phyloP scores from a whole-genome alignment of 192 early-diverging fungal species.

The Cetraspora pellucida region DNA sequence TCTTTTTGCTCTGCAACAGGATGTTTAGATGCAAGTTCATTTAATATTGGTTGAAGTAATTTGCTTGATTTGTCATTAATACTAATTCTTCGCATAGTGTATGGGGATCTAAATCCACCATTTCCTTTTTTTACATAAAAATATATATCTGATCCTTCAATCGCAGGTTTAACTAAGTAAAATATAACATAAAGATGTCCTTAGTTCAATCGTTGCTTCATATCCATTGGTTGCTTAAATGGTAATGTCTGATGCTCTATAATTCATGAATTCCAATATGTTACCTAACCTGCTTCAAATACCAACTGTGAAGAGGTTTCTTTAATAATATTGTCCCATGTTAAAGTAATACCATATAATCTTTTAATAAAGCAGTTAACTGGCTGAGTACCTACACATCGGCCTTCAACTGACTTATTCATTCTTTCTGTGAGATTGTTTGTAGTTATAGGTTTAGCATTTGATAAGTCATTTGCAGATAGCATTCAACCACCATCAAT shows the following conservation, averaged over 20 bases:
- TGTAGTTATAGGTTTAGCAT: too few species aligned
- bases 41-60: not conserved
- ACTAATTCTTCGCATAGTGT: too few species aligned
- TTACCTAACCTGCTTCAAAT: not conserved
- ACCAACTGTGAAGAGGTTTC: not conserved
- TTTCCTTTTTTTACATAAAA: not conserved
- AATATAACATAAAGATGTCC: not conserved
- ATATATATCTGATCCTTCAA: not conserved
- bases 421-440: too few species aligned
- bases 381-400: not conserved
- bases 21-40: not conserved
- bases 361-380: conserved; percentile 6
- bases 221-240: not conserved
- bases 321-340: conserved; percentile 3
- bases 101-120: not conserved
- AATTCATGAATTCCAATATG: not conserved
- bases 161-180: not conserved
- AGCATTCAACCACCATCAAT: too few species aligned
- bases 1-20: not conserved
- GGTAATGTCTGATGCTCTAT: not conserved
- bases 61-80: too few species aligned
- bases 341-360: conserved; percentile 13
- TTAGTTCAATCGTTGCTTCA: not conserved
- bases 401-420: conserved; percentile 9
- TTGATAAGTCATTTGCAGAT: too few species aligned